Base-by-base conservation (phyloP, 768 basidiomycete species). In the Daedaleopsis nitida region DNA sequence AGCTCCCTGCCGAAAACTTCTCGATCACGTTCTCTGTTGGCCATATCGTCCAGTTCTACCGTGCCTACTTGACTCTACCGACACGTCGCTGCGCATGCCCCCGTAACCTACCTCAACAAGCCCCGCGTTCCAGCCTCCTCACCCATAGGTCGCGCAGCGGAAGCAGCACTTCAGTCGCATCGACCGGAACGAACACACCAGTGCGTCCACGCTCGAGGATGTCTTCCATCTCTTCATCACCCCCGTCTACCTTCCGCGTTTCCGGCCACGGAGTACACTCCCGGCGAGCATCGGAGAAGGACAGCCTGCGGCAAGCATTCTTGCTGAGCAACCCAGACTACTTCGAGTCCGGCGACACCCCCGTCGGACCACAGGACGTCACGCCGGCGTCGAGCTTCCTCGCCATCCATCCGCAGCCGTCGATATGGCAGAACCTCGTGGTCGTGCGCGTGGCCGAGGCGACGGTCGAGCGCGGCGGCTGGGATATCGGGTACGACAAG, bases 241-340 rank as follows among this genome's bases (percentile, higher is more conserved):
- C 70, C 19, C 70, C 78, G 0, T 74, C 82, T 6, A 77, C 83
- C 10, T 94, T 92, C 70, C 92, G 92, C 12, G 82, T 94, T 23
- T 93, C 89, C 7, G 91, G 81, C 2, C 92, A 92, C 68, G 93
- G 89, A 19, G 81, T 88, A 42, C 85, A 92, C 70, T 86, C 89
- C 24, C 82, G 91, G 49, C 80, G 91, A 52, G 80, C 81, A 21
- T 89, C 88, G 3, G 91, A 92, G 69, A 90, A 88, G 71, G 65
- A 65, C 42, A 55, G 38, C 51, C 42, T 60, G 2, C 65, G 68
- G 27, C 67, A 68, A 13, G 62, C 68, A 10, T 63, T 69, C 56
- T 61, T 68, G 44, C 60, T 65, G 9, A 47, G 47, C 27, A 53
- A 62, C 21, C 45, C 64, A 16, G 76, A 78, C 51, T 68, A 64